These are phyloP conservation scores for Fraxinus sp. DNA, from an alignment of 305 asterid species.

Conservation along the genomic window DNA sequence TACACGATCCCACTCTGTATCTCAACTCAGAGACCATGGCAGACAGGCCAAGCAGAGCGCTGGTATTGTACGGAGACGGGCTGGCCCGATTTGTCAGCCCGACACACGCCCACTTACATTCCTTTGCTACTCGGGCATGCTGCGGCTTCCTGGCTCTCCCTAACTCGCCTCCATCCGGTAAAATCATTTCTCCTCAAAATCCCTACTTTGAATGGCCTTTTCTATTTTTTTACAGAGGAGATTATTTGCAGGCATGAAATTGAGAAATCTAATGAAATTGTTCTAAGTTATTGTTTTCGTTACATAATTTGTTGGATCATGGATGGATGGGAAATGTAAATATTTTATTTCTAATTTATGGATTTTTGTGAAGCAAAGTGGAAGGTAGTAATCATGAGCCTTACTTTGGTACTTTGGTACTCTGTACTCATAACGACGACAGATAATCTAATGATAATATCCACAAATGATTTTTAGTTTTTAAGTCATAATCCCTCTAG, in stretches of 20 bases:
- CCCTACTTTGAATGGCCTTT: not conserved
- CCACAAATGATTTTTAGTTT: not conserved
- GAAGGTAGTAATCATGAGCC: not conserved
- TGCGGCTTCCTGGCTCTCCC: slow-evolving; percentile 80
- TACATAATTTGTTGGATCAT: not conserved
- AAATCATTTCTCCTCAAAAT: not conserved
- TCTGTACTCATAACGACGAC: not conserved
- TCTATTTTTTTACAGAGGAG: not conserved
- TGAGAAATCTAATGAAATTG: not conserved
- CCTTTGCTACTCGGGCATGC: slow-evolving; percentile 67
- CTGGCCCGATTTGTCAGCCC: slow-evolving; percentile 58
- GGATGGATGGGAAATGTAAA: not conserved
- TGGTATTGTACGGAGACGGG: slow-evolving; percentile 78
- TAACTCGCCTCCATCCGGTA: slow-evolving; percentile 62
- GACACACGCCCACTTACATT: slow-evolving; percentile 61
- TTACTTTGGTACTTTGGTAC: not conserved
- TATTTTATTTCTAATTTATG: not conserved
- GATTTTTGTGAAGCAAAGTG: not conserved
- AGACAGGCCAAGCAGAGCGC: slow-evolving; percentile 83
- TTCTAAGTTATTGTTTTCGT: not conserved
- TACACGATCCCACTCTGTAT: not conserved
- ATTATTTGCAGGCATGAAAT: not conserved
- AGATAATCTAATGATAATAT: not conserved
- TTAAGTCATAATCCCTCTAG: not conserved
- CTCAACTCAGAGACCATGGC: slow-evolving; percentile 47